Conservation (phyloP, 352 stramenopile genomes). For the Globisporangium cederbergense region DNA sequence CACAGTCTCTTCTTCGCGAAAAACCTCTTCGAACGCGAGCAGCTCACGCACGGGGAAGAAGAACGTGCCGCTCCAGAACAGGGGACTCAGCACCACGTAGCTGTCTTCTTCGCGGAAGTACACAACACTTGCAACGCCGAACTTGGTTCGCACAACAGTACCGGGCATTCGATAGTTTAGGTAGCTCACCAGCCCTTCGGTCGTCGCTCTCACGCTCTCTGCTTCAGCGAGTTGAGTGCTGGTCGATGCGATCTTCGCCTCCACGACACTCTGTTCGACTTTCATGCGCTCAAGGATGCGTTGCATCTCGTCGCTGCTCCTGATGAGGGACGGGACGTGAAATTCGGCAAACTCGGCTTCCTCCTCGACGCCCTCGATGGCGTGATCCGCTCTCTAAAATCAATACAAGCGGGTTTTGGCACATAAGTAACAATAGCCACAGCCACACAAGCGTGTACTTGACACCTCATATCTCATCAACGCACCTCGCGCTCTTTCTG, state of each 20-base stretch:
- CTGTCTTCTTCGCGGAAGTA: constrained; percentile 55
- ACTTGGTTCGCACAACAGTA: constrained; percentile 42
- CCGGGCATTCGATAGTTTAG: constrained; percentile 41
- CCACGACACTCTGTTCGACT: constrained; percentile 25
- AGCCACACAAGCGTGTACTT: not conserved
- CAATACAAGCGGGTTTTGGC: not conserved
- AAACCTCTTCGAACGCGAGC: constrained; percentile 35
- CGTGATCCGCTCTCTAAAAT: constrained; percentile 36
- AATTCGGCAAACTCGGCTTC: constrained; percentile 74
- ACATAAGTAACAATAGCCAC: not conserved
- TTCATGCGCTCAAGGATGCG: constrained; percentile 35
- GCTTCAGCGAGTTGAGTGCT: constrained; percentile 23
- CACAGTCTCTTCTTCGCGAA: constrained; percentile 40
- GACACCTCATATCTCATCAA: not conserved
- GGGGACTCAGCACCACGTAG: constrained; percentile 38
- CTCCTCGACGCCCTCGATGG: constrained; percentile 69
- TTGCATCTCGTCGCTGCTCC: constrained; percentile 57
- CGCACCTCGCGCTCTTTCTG: constrained; percentile 45
- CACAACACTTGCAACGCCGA: constrained; percentile 38
- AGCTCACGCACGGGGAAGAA: constrained; percentile 46
- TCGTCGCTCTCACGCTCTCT: constrained; percentile 15
- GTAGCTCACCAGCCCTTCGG: constrained; percentile 26
- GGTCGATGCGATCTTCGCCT: constrained; percentile 11
- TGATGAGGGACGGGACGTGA: constrained; percentile 56
- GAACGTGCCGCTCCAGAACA: constrained; percentile 52